Evolutionary conservation across 306 rosid species (phyloP), one percentile per base, ranked within the genome.

Genomic region (Echinosophora koreensis): DNA sequence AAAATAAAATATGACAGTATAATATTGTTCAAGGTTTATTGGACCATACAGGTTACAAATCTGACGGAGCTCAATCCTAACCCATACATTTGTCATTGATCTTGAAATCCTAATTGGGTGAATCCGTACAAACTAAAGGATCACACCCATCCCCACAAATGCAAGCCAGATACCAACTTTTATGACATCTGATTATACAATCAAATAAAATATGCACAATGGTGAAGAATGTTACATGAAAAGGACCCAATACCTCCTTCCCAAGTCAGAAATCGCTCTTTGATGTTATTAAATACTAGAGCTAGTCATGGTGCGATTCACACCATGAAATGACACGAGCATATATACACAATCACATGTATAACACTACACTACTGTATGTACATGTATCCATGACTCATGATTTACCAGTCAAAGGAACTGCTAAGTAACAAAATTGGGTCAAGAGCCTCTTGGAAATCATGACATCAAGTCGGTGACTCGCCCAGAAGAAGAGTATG

Each of bases 401-500:
- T 38, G 59, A 69, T 58, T 79, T 70, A 69, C 87, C 68, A 49
- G 75, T 80, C 71, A 44, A 77, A 71, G 66, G 79, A 82, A 81
- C 78, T 41, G 54, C 97, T 96, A 82, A 81, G 80, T 89, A 90
- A 73, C 99, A 96, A 96, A 96, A 96, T 85, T 90, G 92, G 85
- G 81, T 65, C 84, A 56, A 76, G 74, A 28, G 85, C 76, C 66
- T 28, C 14, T 8, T 3, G 56, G 59, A 62, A 79, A 63, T 17
- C 61, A 46, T 73, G 74, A 8, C 82, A 73, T 90, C 90, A 92
- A 39, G 88, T 82, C 66, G 88, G 92, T 1, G 89, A 87, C 82
- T 91, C 97, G 0, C 94, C 96, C 32, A 91, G 69, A 74, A 96
- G 94, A 66, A 96, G 87, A 58, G 99, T 96, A 79, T 93, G 99